Conservation (phyloP, 176 grass and related monocot genomes). For the Carex cristatella region DNA sequence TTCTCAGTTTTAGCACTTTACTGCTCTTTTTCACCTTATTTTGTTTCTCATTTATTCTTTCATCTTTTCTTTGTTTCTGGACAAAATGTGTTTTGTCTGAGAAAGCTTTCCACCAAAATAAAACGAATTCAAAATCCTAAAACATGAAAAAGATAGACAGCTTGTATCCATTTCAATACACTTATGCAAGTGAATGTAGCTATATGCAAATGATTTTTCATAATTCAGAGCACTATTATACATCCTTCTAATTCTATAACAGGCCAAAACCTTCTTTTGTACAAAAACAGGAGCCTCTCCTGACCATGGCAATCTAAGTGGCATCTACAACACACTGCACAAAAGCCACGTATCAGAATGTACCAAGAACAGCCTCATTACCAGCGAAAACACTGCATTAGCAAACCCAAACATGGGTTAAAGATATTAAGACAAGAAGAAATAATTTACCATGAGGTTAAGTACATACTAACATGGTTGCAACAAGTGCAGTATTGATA, state of each 20-base stretch:
- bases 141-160: neutral
- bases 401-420: neutral
- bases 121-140: neutral
- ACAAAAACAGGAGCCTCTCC: neutral
- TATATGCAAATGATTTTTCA: neutral
- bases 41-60: neutral
- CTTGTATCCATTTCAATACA: neutral
- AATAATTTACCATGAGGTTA: neutral
- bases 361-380: neutral
- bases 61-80: neutral
- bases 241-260: neutral
- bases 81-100: neutral
- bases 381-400: neutral
- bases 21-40: neutral
- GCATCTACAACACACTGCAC: neutral
- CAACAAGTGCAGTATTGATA: neutral
- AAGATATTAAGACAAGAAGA: neutral
- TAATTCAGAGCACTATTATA: neutral
- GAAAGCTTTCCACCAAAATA: neutral
- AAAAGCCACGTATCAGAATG: neutral
- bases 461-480: neutral
- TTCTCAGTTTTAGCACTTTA: neutral
- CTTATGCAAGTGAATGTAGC: neutral
- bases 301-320: slow-evolving; percentile 8
- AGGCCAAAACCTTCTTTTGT: neutral